phyloP scores from a whole-genome alignment of 78 protist genomes.

The Tieghemostelium lacteum region DNA sequence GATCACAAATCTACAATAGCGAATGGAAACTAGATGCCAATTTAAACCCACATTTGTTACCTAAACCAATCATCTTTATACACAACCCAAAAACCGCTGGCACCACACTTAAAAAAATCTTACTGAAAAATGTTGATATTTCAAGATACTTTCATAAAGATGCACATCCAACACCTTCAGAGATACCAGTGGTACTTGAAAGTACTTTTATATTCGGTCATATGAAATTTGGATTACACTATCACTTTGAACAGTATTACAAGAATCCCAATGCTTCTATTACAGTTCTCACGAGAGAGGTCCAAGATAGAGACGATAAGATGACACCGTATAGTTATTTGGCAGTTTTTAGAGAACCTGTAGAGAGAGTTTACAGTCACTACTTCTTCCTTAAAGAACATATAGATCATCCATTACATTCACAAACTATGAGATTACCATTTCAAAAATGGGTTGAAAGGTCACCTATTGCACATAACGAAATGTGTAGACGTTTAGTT shows the following conservation, averaged over 20 bases:
- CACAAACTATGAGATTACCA: neutral
- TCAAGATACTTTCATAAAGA: neutral
- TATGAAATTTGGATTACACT: constrained; percentile 50
- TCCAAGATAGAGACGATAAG: neutral
- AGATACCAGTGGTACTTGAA: neutral
- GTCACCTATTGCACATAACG: constrained; percentile 31
- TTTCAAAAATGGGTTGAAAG: constrained; percentile 23
- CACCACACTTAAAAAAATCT: neutral
- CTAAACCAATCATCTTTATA: constrained; percentile 42
- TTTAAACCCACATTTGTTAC: constrained; percentile 20
- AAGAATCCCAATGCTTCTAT: neutral
- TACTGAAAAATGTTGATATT: neutral
- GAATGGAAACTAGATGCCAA: neutral
- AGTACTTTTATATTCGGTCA: constrained; percentile 35
- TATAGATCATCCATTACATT: constrained; percentile 2
- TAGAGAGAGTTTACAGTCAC: constrained; percentile 50
- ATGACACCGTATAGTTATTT: constrained; percentile 9
- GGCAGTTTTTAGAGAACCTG: constrained; percentile 56
- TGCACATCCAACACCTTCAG: neutral
- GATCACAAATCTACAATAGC: too few species aligned
- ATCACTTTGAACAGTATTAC: neutral
- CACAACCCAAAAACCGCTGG: constrained; percentile 67
- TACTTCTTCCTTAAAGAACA: constrained; percentile 25
- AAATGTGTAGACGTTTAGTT: constrained; percentile 21
- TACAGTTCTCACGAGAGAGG: neutral